These are phyloP conservation scores for Penicillium corylophilum DNA, from an alignment of 2,329 filamentous ascomycete species.

Conservation along the genomic window DNA sequence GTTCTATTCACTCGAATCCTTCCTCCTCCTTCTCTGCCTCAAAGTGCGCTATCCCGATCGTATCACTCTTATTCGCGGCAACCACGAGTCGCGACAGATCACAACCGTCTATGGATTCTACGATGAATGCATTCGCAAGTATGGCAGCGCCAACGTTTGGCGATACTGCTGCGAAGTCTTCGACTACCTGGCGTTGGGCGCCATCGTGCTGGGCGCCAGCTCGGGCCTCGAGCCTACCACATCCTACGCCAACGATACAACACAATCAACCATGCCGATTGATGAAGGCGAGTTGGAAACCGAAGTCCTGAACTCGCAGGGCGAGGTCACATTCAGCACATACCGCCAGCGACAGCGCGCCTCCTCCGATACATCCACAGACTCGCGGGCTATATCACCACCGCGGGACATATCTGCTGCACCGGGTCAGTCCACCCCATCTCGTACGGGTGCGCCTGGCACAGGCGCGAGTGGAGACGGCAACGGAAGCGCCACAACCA, in stretches of 20 bases:
- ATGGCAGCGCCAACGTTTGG: slow-evolving; percentile 96
- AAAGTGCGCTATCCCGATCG: slow-evolving; percentile 97
- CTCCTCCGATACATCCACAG: slow-evolving; percentile 35
- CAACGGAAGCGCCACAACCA: slow-evolving; percentile 45
- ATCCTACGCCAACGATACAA: slow-evolving; percentile 45
- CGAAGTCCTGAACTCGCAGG: slow-evolving; percentile 84
- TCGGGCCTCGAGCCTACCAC: slow-evolving; percentile 62
- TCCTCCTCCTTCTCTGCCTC: slow-evolving; percentile 89
- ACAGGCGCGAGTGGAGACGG: slow-evolving; percentile 74
- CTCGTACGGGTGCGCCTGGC: slow-evolving; percentile 70
- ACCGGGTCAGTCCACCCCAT: slow-evolving; percentile 40
- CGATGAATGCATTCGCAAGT: slow-evolving; percentile 93
- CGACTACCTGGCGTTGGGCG: slow-evolving; percentile 89
- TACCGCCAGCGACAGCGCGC: slow-evolving; percentile 35
- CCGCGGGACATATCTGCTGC: slow-evolving; percentile 46
- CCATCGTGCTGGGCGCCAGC: slow-evolving; percentile 82
- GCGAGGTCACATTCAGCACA: slow-evolving; percentile 67
- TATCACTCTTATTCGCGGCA: slow-evolving; percentile 92
- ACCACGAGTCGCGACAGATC: slow-evolving; percentile 95
- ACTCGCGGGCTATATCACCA: slow-evolving; percentile 39
- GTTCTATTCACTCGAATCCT: slow-evolving; percentile 97
- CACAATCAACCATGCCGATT: slow-evolving; percentile 52
- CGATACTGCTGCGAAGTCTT: slow-evolving; percentile 97
- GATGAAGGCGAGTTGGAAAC: slow-evolving; percentile 79
- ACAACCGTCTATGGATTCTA: slow-evolving; percentile 98